Base-by-base conservation (phyloP, 345 rosid species). In the Hibiscus syriacus region DNA sequence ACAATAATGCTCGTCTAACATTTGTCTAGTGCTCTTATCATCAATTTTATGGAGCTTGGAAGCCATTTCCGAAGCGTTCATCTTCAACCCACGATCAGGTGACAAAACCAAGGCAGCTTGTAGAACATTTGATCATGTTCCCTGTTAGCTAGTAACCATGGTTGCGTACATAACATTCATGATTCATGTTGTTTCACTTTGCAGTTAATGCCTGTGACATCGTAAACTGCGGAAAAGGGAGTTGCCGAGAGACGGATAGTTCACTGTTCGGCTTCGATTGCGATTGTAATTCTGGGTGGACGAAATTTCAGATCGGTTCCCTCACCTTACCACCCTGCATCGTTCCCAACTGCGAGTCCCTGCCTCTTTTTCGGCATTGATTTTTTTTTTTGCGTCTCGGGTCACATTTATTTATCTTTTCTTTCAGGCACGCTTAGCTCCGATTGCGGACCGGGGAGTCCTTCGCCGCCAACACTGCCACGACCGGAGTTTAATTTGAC, bases 261-360 rank as follows among this genome's bases (percentile, higher is more conserved):
- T 23, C 49, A n/a, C 9, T 69, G 12, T 12, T 26, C 4, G 36
- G 63, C 23, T 38, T 30, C 7, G 38, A 43, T 1, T 69, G 72
- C 55, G 7, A 69, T 7, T 57, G 72, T 57, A 27, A 16, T 43
- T 13, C 55, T 5, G 72, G 65, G 17, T 57, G 55, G 65, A 43
- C 1, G 6, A 17, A 69, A 14, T 43, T n/a, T n/a, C 38, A 3
- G 34, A 22, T 36, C 10, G 7, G 6, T 52, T 13, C 30, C 1
- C 0, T 54, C 50, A 12, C 4, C 36, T 32, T 54, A 2, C 71
- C 62, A 3, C 17, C 27, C 4, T 56, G 64, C 54, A 45, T 41
- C 30, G 1, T 69, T 29, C 72, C 65, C 19, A 27, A 17, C 22
- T 57, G 56, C 9, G 55, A 50, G 26, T 11, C 22, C 0, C n/a